Evolutionary conservation across 148 eudicot genomes (phyloP), one percentile per base, ranked within the genome.

Genomic region (Pharnaceum exiguum): DNA sequence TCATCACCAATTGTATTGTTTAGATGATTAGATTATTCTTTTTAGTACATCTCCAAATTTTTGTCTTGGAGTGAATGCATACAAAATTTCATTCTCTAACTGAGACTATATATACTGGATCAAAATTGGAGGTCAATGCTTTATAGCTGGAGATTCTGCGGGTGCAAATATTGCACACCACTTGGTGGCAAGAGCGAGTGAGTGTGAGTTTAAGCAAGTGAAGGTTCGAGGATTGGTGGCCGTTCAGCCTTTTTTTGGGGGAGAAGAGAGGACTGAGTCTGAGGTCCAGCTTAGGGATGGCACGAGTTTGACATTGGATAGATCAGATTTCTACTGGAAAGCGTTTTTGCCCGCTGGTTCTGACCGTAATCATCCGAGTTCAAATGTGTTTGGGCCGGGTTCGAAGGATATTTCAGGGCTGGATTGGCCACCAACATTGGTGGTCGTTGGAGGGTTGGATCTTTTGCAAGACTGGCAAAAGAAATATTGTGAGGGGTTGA

Each of bases 161-260:
- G 84, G 76, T 7, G 84, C 44, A 17, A 79, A 79, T 55, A 17
- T 79, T 1, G 67, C 73, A 8, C 80, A 75, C 62, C 84, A 79
- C 16, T 59, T 73, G 45, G 59, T 69, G 7, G 51, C 66, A 0
- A 29, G 56, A 33, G 61, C 66, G 12, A 31, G 35, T 3, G 63
- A 28, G 25, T 31, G 27, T 24, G 46, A 47, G 0, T 64, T 78
- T 13, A 13, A 54, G 70, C 26, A 31, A 37, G 29, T 79, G 11
- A 62, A 29, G 29, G 54, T 76, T 7, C n/a, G 42, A 0, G 84
- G 84, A 16, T 13, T 73, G 10, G 56, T 72, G 10, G 37, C 44
- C n/a, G 31, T 75, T 24, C 80, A 76, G 25, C 78, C 78, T 12
- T 76, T 62, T 62, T 79, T 69, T 24, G 80, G 83, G 17, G 77